phyloP scores from a whole-genome alignment of 805 yeast species.

The Martiniozyma abietophila region DNA sequence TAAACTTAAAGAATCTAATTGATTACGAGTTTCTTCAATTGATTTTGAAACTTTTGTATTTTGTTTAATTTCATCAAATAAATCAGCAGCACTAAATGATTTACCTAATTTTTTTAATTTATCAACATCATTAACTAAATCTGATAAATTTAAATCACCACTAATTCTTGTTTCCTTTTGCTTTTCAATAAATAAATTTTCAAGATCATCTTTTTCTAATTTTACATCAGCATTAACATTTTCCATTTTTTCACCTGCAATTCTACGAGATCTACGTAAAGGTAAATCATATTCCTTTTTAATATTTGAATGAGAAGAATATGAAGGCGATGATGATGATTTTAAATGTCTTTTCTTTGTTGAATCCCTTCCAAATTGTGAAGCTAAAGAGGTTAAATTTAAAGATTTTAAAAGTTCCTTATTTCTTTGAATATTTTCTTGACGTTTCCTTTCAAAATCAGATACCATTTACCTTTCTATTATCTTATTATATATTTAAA shows the following conservation, averaged over 20 bases:
- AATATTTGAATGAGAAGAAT: slow-evolving; percentile 19
- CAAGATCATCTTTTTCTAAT: slow-evolving; percentile 40
- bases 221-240: slow-evolving; percentile 5
- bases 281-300: slow-evolving; percentile 36
- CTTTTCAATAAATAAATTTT: slow-evolving; percentile 28
- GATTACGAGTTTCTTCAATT: slow-evolving; percentile 41
- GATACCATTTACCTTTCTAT: slow-evolving; percentile 29
- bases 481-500: too few relatives aligned
- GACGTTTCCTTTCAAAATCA: slow-evolving; percentile 63
- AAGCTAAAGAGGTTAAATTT: slow-evolving; percentile 51
- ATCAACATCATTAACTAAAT: slow-evolving; percentile 36
- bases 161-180: slow-evolving; percentile 41
- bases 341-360: slow-evolving; percentile 1
- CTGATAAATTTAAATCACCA: slow-evolving; percentile 58
- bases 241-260: slow-evolving; percentile 54
- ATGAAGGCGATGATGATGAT: slow-evolving; percentile 9
- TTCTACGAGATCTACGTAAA: slow-evolving; percentile 64
- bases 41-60: slow-evolving; percentile 31
- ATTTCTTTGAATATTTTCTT: slow-evolving; percentile 76
- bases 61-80: slow-evolving; percentile 43
- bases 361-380: slow-evolving; percentile 15
- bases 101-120: slow-evolving; percentile 33
- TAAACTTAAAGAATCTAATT: slow-evolving; percentile 41
- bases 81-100: slow-evolving; percentile 60
- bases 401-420: slow-evolving; percentile 63